Percentiles rank a stretch among this genome's conserved stretches.
Evolutionary conservation across 371 early-diverging fungal genomes (phyloP).

Genomic region (Mucor circinelloides): DNA sequence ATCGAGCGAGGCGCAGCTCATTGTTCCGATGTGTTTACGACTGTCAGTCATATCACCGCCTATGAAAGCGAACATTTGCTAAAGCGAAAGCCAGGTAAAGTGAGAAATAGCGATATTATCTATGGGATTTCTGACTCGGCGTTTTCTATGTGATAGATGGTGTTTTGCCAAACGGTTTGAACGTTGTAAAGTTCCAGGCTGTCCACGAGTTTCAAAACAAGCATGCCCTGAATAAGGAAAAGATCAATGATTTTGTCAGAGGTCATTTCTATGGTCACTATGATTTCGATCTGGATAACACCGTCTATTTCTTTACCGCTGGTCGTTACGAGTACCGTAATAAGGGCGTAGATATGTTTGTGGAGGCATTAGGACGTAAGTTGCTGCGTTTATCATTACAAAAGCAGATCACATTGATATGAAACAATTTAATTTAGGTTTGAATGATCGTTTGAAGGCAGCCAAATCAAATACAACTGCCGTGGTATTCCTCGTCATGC

Average conservation of each 20-base stretch:
- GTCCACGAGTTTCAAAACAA: conserved; percentile 98
- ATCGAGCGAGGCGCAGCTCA: conserved; percentile 96
- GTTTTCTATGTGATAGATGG: conserved; percentile 67
- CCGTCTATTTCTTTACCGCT: conserved; percentile 96
- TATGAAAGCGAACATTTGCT: conserved; percentile 94
- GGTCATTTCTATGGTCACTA: conserved; percentile 98
- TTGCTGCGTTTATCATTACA: not conserved
- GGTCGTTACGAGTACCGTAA: conserved; percentile 97
- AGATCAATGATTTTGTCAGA: conserved; percentile 94
- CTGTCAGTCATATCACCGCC: conserved; percentile 96
- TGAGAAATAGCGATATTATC: not conserved
- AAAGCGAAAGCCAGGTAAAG: conserved; percentile 88
- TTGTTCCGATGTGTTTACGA: conserved; percentile 95
- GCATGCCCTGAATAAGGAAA: conserved; percentile 91
- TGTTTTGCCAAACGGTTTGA: conserved; percentile 94
- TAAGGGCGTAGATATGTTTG: conserved; percentile 96
- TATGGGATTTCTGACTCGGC: not conserved
- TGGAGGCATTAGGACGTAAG: conserved; percentile 90
- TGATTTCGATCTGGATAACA: conserved; percentile 92
- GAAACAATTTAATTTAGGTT: conserved; percentile 47
- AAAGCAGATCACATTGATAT: not conserved
- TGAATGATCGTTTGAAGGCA: conserved; percentile 88
- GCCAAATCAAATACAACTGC: conserved; percentile 86
- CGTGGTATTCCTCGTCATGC: conserved; percentile 94
- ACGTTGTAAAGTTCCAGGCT: conserved; percentile 94